phyloP scores from a whole-genome alignment of 306 rosid species.

The Betula pendula region DNA sequence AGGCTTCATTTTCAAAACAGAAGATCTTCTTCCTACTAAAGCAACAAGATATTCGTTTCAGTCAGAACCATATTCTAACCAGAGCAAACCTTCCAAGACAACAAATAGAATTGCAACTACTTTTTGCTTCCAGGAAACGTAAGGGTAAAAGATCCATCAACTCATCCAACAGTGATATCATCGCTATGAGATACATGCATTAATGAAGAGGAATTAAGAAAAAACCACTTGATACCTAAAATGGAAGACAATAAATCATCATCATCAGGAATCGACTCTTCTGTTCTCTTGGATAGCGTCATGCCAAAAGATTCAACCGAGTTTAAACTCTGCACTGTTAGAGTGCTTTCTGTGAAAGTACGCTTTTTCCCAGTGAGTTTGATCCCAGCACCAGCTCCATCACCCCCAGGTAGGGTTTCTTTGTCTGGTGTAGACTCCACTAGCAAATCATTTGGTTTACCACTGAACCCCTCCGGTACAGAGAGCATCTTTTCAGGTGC shows the following conservation, averaged over 20 bases:
- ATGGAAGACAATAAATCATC: conserved; percentile 95
- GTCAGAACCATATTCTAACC: conserved; percentile 25
- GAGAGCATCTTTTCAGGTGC: conserved; percentile 85
- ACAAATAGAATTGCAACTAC: neutral
- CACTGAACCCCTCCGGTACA: conserved; percentile 37
- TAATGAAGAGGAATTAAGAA: conserved; percentile 17
- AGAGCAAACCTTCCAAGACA: conserved; percentile 8
- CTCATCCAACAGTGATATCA: conserved; percentile 9
- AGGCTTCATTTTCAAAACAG: conserved; percentile 78
- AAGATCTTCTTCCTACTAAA: conserved; percentile 88
- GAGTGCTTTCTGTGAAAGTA: conserved; percentile 79
- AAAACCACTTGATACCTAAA: conserved; percentile 59
- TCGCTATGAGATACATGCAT: conserved; percentile 6
- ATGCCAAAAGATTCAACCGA: conserved; percentile 67
- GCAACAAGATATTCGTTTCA: conserved; percentile 38
- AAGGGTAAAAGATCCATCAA: neutral
- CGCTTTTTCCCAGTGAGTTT: conserved; percentile 70
- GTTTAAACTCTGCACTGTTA: conserved; percentile 68
- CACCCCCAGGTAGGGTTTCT: conserved; percentile 43
- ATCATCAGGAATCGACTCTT: conserved; percentile 83
- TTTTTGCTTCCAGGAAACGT: neutral
- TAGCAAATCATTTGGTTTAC: conserved; percentile 52
- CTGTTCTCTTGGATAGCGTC: conserved; percentile 55
- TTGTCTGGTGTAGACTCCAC: conserved; percentile 62
- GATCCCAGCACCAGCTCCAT: conserved; percentile 38